Base-by-base conservation (phyloP, 2,329 filamentous ascomycete species). In the Emmonsia crescens region DNA sequence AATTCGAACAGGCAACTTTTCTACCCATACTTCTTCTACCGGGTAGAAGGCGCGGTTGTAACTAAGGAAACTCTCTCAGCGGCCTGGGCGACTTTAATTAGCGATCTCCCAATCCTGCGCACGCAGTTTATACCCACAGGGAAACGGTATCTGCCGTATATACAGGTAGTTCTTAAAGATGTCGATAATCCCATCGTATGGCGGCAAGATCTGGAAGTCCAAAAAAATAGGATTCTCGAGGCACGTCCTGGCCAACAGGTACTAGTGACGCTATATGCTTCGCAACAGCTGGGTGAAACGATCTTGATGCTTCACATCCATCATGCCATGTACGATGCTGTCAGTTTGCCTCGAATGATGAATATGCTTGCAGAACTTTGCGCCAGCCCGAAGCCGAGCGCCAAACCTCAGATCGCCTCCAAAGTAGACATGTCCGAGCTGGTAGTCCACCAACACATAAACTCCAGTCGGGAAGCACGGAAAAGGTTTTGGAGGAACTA, bases 271-370 rank as follows among this genome's bases (percentile, higher is more conserved):
- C 64, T 80, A 5, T 72, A 74, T 63, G 74, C 71, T 6, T 70
- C 68, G 27, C 66, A 70, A 55, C 69, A 64, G 0, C n/a, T 64
- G 2, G 61, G 60, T 29, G 72, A 72, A 19, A 77, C 75, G 66
- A 63, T 66, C 8, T 61, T 75, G 54, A 75, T 81, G 1, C 77
- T 91, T 5, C 79, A 79, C 31, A 86, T 96, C 4, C 91, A 96
- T 65, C 92, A 97, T 71, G 89, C 89, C 0, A 78, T 96, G 0
- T 97, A 96, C 70, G 93, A 96, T 71, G 91, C 87, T 5, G 80
- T 95, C 63, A 94, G 89, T 67, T 77, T 96, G 4, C 83, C 86
- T 0, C 71, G 80, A 0, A 75, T 96, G 5, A 76, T 91, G 27
- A 70, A 80, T 16, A 74, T 81, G 48, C 74, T 87, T 14, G 73